Base-by-base conservation (phyloP, 2,329 filamentous ascomycete species). In the Aschersonia sp. region DNA sequence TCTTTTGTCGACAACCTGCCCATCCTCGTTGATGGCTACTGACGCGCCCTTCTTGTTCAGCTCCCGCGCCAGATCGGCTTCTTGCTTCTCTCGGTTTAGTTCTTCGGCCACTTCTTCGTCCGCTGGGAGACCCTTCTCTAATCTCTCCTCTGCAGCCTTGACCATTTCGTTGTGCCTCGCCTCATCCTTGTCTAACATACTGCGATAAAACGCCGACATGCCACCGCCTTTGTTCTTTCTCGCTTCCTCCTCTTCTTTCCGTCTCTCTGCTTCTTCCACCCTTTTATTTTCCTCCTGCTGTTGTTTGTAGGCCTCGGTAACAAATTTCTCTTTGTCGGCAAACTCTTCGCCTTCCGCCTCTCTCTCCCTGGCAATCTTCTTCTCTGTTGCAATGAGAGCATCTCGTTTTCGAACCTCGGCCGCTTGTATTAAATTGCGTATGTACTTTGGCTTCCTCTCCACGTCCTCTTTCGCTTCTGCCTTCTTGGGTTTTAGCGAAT, bases 261-360 rank as follows among this genome's bases (percentile, higher is more conserved):
- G 66, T 59, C 71, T 75, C 65, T 92, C 85, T 59, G 87, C 84
- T 53, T 80, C 83, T 58, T 89, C 84, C 6, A 85, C 59, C 48
- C 72, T 69, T 54, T 72, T 70, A 53, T 86, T 81, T 62, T 89
- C 86, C 60, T 84, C 84, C 58, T 89, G 85, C 59, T 91, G 85
- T 58, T 75, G 74, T 68, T 85, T 87, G 62, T 92, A 94, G 38
- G 85, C 85, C 50, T 80, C 82, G 0, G 86, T 92, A 35, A 92
- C 87, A 55, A 92, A 92, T 64, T 83, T 86, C 60, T 92, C 87
- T 67, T 89, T 92, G 56, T 83, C 86, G 0, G 76, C 83, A 57
- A 80, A 92, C 58, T 84, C 83, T 35, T 91, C 86, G 20, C 86
- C 86, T 61, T 92, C 87, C 0, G 78, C 82, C 57, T 85, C 85